These are phyloP conservation scores for Globisporangium yorkense DNA, from an alignment of 352 stramenopile genomes.

Conservation along the genomic window DNA sequence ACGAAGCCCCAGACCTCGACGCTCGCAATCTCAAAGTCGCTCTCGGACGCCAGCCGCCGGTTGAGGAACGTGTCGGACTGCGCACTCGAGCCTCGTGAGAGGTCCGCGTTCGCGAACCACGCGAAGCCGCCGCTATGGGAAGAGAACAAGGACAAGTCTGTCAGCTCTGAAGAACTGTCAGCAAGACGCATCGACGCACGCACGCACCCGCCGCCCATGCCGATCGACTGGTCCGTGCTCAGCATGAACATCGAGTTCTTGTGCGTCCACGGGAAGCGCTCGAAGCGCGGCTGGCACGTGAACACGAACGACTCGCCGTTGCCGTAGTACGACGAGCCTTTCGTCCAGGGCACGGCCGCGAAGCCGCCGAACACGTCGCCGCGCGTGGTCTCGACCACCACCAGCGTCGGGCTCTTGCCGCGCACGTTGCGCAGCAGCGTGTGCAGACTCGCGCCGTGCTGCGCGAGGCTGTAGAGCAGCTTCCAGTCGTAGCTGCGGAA, in stretches of 20 bases:
- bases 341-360: slow-evolving; percentile 33
- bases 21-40: slow-evolving; percentile 48
- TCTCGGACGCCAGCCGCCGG: slow-evolving; percentile 35
- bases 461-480: slow-evolving; percentile 48
- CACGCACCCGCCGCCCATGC: slow-evolving; percentile 69
- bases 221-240: slow-evolving; percentile 59
- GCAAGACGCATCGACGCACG: neutral
- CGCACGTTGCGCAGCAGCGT: slow-evolving; percentile 42
- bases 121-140: slow-evolving; percentile 47
- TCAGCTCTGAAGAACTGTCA: neutral
- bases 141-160: neutral
- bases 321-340: slow-evolving; percentile 58
- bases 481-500: slow-evolving; percentile 64
- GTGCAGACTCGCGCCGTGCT: slow-evolving; percentile 66
- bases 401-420: slow-evolving; percentile 33
- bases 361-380: slow-evolving; percentile 71
- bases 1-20: slow-evolving; percentile 73
- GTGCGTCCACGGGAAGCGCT: slow-evolving; percentile 55
- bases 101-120: slow-evolving; percentile 61
- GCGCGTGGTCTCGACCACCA: slow-evolving; percentile 57
- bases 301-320: slow-evolving; percentile 73
- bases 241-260: slow-evolving; percentile 68
- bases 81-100: slow-evolving; percentile 46
- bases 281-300: slow-evolving; percentile 47
- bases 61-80: slow-evolving; percentile 60